Conservation (phyloP, 2,329 filamentous ascomycete species). For the Epichloe sibirici region DNA sequence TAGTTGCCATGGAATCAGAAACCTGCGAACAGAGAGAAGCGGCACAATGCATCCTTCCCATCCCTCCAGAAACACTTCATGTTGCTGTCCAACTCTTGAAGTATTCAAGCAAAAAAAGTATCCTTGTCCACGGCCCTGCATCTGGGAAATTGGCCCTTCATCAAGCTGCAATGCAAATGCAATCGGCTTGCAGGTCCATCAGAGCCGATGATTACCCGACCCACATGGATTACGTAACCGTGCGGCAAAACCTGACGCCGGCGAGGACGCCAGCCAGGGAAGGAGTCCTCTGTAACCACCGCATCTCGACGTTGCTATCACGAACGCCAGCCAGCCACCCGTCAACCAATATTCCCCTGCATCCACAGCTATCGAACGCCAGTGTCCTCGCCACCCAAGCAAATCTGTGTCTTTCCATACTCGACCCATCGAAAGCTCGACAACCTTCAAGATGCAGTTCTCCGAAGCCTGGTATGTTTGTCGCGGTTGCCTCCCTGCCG, state of each 20-base stretch:
- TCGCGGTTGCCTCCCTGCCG: constrained; percentile 18
- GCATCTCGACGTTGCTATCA: constrained; percentile 13
- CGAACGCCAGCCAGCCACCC: constrained; percentile 10
- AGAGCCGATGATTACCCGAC: constrained; percentile 2
- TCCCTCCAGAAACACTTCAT: too few relatives aligned
- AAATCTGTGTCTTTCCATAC: constrained; percentile 7
- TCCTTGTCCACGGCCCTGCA: too few relatives aligned
- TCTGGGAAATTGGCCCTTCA: too few relatives aligned
- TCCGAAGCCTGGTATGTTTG: constrained; percentile 67
- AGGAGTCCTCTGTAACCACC: constrained; percentile 26
- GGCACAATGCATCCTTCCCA: too few relatives aligned
- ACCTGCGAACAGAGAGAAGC: too few relatives aligned
- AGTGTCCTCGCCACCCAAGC: not conserved
- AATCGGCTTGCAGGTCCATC: not conserved
- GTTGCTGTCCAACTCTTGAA: too few relatives aligned
- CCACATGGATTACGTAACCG: constrained; percentile 4
- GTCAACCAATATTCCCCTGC: constrained; percentile 15
- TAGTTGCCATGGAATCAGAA: too few relatives aligned
- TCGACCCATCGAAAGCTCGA: constrained; percentile 13
- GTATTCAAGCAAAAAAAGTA: too few relatives aligned
- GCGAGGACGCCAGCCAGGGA: constrained; percentile 25
- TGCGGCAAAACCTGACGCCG: constrained; percentile 31
- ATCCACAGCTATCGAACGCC: constrained; percentile 7
- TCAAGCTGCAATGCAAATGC: not conserved
- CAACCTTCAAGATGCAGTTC: constrained; percentile 48